Evolutionary conservation across 1,139 yeast species (phyloP).

Genomic region (Geotrichum fermentans): DNA sequence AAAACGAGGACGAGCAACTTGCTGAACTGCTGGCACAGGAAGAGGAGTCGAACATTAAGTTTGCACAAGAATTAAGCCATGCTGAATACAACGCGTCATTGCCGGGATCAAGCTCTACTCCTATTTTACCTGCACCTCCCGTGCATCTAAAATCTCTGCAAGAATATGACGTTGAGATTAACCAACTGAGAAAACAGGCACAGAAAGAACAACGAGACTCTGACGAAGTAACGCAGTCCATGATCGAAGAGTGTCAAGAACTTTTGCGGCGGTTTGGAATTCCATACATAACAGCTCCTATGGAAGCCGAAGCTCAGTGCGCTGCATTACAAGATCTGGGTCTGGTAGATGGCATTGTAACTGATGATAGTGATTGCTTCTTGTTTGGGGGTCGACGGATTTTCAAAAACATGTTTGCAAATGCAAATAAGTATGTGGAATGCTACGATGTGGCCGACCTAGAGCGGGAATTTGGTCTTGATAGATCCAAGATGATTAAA

Average conservation of each 20-base stretch:
- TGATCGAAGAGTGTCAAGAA: constrained; percentile 90
- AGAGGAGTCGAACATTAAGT: constrained; percentile 63
- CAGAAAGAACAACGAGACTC: constrained; percentile 76
- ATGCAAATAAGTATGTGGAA: constrained; percentile 88
- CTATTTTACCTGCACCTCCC: neutral
- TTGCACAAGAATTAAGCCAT: constrained; percentile 38
- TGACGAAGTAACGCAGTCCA: constrained; percentile 80
- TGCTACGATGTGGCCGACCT: constrained; percentile 64
- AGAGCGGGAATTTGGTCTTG: constrained; percentile 60
- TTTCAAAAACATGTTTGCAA: constrained; percentile 83
- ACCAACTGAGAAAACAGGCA: constrained; percentile 48
- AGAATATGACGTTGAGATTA: constrained; percentile 52
- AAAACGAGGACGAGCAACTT: constrained; percentile 68
- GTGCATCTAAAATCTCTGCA: constrained; percentile 19
- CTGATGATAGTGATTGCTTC: constrained; percentile 97
- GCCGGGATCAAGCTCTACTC: neutral
- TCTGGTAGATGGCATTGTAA: constrained; percentile 89
- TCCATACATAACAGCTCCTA: constrained; percentile 91
- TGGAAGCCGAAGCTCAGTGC: constrained; percentile 98
- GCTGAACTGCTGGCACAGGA: constrained; percentile 61
- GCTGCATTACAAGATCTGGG: constrained; percentile 63
- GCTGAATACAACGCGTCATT: neutral
- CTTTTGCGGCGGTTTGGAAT: constrained; percentile 81
- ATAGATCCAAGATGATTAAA: constrained; percentile 60
- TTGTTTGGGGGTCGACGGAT: constrained; percentile 83